Base-by-base conservation (phyloP, 352 stramenopile species). In the Phytophthora agathidicida region DNA sequence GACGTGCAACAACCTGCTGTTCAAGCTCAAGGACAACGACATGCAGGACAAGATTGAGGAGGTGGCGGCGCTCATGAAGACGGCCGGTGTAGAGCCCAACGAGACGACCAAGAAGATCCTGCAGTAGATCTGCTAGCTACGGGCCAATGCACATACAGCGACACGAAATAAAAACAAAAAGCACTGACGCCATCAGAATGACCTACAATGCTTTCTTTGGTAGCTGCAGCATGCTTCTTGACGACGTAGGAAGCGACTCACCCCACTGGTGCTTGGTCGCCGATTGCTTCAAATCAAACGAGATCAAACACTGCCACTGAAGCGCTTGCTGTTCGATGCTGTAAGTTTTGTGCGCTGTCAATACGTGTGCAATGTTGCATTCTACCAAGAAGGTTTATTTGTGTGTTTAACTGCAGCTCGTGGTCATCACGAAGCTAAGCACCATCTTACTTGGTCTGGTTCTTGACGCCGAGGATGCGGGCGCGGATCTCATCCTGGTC, bases 391-490 rank as follows among this genome's bases (percentile, higher is more conserved):
- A 10, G 23, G 7, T 60, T 45, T 59, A 54, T 46, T 51, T 30
- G 47, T 11, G 41, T 45, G 33, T 30, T 46, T 20, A 17, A 23
- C 30, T 60, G 16, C 20, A 50, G 43, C 43, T 28, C 13, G 24
- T 48, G 36, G 36, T 27, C 27, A 22, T 51, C 52, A 30, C 20
- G 39, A 52, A 51, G 7, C n/a, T n/a, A 36, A 48, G 31, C 26
- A 6, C 6, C 27, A 5, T 16, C 51, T 64, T 96, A 98, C 77
- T 98, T 98, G 68, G 96, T 98, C 82, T 99, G 96, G 77, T 98
- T 98, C 88, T 98, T 98, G 54, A 99, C 96, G 33, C 93, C 94
- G 59, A 98, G 92, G 77, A 99, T 99, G 53, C 97, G 89, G 30
- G 83, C 83, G 49, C 91, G 93, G 74, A 99, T 98, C 43, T 96